Base-by-base conservation (phyloP, 2,329 filamentous ascomycete genomes). In the Paraconiothyrium brasiliense region DNA sequence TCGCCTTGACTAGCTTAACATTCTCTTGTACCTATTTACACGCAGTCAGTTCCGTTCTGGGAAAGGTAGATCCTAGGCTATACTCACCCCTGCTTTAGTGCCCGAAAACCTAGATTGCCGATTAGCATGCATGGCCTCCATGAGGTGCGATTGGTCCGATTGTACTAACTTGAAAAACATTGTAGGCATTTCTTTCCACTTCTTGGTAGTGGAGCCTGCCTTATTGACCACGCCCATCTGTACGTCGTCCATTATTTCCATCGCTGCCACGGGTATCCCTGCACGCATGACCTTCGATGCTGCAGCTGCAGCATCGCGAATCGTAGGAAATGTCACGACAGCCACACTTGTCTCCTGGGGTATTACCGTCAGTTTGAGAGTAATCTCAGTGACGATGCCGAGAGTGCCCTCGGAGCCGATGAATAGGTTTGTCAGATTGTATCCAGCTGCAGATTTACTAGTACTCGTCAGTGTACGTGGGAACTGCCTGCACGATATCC, bases 231-330 rank as follows among this genome's bases (percentile, higher is more conserved):
- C 90, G 65, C 84, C 86, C 92, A 95, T 95, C 78, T 94, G 91
- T 3, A 94, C 90, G 60, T 95, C 92, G 73, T 95, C 92, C 90
- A 95, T 93, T 68, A 95, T 88, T 78, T 95, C 92, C 87, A 94
- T 90, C 3, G 90, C 90, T 0, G 89, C 90, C 7, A 94, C 85
- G 0, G 90, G 91, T 3, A 93, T 84, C 0, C 90, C 91, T 0
- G 88, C 85, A 69, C 91, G 87, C 84, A 94, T 91, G n/a, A 94
- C 87, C 54, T 86, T 87, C 1, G 90, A 89, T 0, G 92, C 92
- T 0, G 91, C 90, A 0, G 89, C 85, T 0, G 92, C 91, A 1
- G 92, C 92, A 75, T 92, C 88, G 32, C 90, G 87, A 64, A 94
- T 92, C 0, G 86, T 88, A 0, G 91, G 91, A 75, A 95, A 95